Conservation (phyloP, 2,329 filamentous ascomycete species). For the Ophiostoma sp. region DNA sequence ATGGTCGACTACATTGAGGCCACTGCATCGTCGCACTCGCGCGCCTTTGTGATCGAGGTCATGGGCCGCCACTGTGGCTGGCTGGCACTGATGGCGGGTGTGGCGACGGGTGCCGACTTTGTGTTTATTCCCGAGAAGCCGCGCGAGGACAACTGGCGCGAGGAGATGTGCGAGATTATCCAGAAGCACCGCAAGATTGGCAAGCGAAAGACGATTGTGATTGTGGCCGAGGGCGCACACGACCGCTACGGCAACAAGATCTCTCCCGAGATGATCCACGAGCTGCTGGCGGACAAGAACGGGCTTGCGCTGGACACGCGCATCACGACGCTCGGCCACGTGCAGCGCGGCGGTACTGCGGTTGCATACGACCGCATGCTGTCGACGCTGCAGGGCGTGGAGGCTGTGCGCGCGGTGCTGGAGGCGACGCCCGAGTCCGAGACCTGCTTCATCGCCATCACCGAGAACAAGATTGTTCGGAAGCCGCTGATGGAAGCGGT, state of each 20-base stretch:
- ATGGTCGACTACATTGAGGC: constrained; percentile 96
- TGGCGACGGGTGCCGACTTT: constrained; percentile 92
- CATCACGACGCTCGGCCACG: constrained; percentile 91
- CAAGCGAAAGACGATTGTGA: constrained; percentile 97
- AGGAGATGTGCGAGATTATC: constrained; percentile 78
- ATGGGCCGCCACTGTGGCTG: constrained; percentile 98
- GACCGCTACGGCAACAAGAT: constrained; percentile 82
- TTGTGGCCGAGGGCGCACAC: constrained; percentile 91
- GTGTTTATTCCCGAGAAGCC: constrained; percentile 96
- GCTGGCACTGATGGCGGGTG: constrained; percentile 92
- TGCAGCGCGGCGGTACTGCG: constrained; percentile 89
- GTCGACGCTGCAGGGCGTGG: constrained; percentile 85
- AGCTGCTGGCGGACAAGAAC: constrained; percentile 69
- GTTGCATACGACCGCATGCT: constrained; percentile 94
- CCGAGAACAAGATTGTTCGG: constrained; percentile 94
- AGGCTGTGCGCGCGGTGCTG: constrained; percentile 86
- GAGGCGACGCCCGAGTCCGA: constrained; percentile 84
- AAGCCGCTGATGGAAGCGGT: constrained; percentile 88
- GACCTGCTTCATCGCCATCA: constrained; percentile 92
- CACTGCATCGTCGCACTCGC: constrained; percentile 86
- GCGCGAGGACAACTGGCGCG: constrained; percentile 77
- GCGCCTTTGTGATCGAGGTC: constrained; percentile 95
- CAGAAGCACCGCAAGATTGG: constrained; percentile 75
- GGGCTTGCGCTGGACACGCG: constrained; percentile 82
- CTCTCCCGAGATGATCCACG: constrained; percentile 72